phyloP scores from a whole-genome alignment of 768 basidiomycete genomes.

The Russula griseocarnosa region DNA sequence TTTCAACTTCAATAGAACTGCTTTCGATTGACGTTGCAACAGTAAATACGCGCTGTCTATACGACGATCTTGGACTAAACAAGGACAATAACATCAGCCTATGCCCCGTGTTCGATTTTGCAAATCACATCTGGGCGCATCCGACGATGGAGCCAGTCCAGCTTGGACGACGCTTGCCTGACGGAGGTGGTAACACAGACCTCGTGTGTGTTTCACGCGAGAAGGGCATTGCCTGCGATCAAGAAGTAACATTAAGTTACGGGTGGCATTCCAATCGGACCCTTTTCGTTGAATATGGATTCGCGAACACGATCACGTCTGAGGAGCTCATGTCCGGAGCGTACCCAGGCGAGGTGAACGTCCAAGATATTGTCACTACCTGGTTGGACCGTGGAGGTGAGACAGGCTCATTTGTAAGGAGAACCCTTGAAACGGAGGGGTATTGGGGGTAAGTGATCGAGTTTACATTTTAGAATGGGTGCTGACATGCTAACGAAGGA shows the following conservation, averaged over 20 bases:
- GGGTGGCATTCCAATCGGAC: slow-evolving; percentile 74
- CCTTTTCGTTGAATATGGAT: slow-evolving; percentile 89
- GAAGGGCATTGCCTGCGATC: slow-evolving; percentile 41
- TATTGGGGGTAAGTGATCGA: slow-evolving; percentile 73
- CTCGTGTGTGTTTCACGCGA: slow-evolving; percentile 47
- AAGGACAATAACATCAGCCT: slow-evolving; percentile 78
- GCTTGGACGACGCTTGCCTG: slow-evolving; percentile 9
- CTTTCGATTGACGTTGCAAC: slow-evolving; percentile 18
- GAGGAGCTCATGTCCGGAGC: slow-evolving; percentile 33
- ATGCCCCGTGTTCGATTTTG: slow-evolving; percentile 87
- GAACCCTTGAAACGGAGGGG: slow-evolving; percentile 52
- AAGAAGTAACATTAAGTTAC: slow-evolving; percentile 76
- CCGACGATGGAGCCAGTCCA: slow-evolving; percentile 44
- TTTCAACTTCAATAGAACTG: slow-evolving; percentile 11
- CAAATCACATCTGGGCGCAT: slow-evolving; percentile 59
- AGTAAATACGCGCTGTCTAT: slow-evolving; percentile 94
- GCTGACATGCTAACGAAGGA: slow-evolving; percentile 42
- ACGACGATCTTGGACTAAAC: slow-evolving; percentile 52
- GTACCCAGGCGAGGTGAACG: slow-evolving; percentile 54
- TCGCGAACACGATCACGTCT: slow-evolving; percentile 46
- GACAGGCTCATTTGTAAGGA: slow-evolving; percentile 47
- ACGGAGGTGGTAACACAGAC: slow-evolving; percentile 34
- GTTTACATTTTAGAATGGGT: slow-evolving; percentile 3
- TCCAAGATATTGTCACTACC: slow-evolving; percentile 51
- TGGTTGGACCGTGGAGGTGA: slow-evolving; percentile 45